Evolutionary conservation across 768 basidiomycete genomes (phyloP), one percentile per base, ranked within the genome.

Genomic region (Kwoniella heveanensis): DNA sequence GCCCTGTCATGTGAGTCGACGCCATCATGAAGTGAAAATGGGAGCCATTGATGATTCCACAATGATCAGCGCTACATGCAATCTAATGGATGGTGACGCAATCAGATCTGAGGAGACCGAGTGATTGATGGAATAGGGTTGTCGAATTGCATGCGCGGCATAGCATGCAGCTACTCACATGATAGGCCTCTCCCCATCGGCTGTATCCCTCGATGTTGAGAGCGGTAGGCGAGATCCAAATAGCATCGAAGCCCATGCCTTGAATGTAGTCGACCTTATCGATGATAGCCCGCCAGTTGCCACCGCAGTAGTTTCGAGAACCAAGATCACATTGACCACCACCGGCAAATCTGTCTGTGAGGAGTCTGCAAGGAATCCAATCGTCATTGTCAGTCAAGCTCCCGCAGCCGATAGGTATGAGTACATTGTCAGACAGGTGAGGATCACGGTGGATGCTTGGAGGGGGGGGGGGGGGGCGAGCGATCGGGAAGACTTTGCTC

Each of bases 261-360:
- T 79, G 72, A 44, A 81, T 77, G 52, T 81, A 81, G 57, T 80
- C 79, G 15, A 81, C 64, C 56, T 78, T 68, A 32, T 64, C 50
- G n/a, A 71, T 66, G 58, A 77, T 60, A 1, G 74, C 65, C 29
- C 63, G 56, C 66, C 68, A 80, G 1, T 65, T 77, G 9, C 79
- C 79, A 22, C 79, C 79, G 58, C 79, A 80, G 65, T 77, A 80
- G 2, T 25, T 57, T 26, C 72, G 59, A 30, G 62, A 64, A 12
- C 50, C 61, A 27, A 57, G 30, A 50, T 76, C 57, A 64, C 78
- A 64, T 37, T 72, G 68, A 10, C 67, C 67, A 39, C 59, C 66
- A 36, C 59, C 65, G 2, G 79, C 79, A 68, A 80, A 81, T 15
- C 80, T 77, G 60, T 81, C 80, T 0, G 79, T 80, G 47, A 81